Evolutionary conservation across 1,139 yeast species (phyloP), one percentile per base, ranked within the genome.

Genomic region (Debaryomycetaceae sp.): DNA sequence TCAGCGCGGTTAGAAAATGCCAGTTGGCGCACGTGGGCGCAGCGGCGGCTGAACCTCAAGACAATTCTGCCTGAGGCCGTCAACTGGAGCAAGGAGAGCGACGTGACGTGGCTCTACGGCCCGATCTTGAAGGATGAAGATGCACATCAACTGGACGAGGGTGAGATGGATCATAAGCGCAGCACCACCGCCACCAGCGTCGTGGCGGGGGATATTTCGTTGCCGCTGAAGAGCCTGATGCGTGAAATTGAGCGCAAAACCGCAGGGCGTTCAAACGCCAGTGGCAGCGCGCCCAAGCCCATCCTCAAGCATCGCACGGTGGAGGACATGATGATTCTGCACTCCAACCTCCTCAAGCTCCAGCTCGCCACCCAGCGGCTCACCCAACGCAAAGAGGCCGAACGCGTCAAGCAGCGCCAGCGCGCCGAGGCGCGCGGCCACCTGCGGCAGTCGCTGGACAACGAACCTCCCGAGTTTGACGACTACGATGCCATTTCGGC

Each of bases 1-100:
- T 61, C 77, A 2, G 71, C 82, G 3, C 64, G 93, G 42, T 59
- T 83, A 34, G 91, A 83, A 51, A 83, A 83, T 52, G 91, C 91
- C 1, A 73, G 83, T 28, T 83, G 93, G 93, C 67, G 93, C 57
- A 83, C 89, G 2, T 83, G 91, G 93, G 83, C 84, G n/a, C 85
- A 83, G 52, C 72, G 83, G 27, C 67, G 83, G 45, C 70, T 75
- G 35, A 69, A 76, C 41, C 59, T 82, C 40, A 71, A 71, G 46
- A 83, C 89, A 8, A 74, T 83, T 19, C 70, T 79, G 32, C 91
- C 93, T 2, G 85, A 80, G 44, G 69, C 67, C 27, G 80, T 83
- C 16, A 82, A 83, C 49, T 83, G 93, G 93, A 71, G 78, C 25
- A 83, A 83, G 51, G 91, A 81, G 40, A 77, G 77, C 31, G 93